Conservation (phyloP, 202 grass and related monocot genomes). For the Zoysia matrella region DNA sequence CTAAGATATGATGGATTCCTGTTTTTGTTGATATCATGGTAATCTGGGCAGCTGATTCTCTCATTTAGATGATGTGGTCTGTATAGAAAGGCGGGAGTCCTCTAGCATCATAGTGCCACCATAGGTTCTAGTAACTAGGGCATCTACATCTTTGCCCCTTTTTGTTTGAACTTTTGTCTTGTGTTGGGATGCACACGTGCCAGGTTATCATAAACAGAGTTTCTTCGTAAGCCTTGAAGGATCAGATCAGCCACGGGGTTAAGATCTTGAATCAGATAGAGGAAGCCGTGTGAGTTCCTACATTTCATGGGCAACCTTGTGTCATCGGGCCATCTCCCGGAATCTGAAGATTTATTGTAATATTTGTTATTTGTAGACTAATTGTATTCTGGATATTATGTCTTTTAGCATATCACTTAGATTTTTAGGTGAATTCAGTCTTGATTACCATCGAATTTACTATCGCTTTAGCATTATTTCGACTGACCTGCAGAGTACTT, state of each 20-base stretch:
- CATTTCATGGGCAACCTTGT: slow-evolving; percentile 30
- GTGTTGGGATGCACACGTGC: slow-evolving; percentile 4
- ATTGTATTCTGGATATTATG: slow-evolving; percentile 48
- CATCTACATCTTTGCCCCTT: slow-evolving; percentile 9
- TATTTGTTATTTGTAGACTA: slow-evolving; percentile 47
- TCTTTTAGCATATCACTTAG: neutral
- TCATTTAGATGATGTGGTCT: slow-evolving; percentile 42
- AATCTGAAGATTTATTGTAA: slow-evolving; percentile 49
- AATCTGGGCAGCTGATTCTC: slow-evolving; percentile 44
- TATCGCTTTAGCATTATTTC: neutral
- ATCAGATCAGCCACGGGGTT: slow-evolving; percentile 4
- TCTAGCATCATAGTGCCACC: slow-evolving; percentile 36
- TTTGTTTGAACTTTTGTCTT: slow-evolving; percentile 35
- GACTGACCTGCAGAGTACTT: neutral
- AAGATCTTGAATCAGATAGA: slow-evolving; percentile 17
- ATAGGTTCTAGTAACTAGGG: slow-evolving; percentile 44
- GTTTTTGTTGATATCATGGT: slow-evolving; percentile 47
- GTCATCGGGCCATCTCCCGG: slow-evolving; percentile 21
- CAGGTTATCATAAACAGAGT: slow-evolving; percentile 37
- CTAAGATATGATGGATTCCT: slow-evolving; percentile 23
- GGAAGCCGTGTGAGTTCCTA: slow-evolving; percentile 37
- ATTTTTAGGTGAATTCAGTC: neutral
- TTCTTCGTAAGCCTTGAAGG: neutral
- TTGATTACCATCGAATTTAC: neutral
- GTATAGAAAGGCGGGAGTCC: slow-evolving; percentile 60